A percentile compares a stretch with the other conserved stretches of the same genome.
phyloP scores from a whole-genome alignment of 1,139 yeast genomes.

The Debaryomycetaceae sp. region DNA sequence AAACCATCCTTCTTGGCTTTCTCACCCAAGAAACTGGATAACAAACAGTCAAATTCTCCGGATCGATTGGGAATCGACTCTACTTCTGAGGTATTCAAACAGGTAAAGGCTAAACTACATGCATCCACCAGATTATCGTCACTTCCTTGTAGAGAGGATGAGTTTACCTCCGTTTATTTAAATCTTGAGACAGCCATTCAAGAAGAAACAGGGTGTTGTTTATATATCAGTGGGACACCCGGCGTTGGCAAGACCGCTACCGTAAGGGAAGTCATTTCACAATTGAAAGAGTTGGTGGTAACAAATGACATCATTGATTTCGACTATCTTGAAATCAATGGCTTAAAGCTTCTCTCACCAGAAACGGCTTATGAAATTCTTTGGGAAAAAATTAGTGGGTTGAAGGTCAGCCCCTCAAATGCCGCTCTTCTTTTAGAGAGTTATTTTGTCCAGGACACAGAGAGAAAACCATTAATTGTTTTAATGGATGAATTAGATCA shows the following conservation, averaged over 20 bases:
- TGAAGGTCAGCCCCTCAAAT: slow-evolving; percentile 57
- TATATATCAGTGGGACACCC: slow-evolving; percentile 94
- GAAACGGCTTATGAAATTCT: slow-evolving; percentile 78
- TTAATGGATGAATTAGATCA: slow-evolving; percentile 92
- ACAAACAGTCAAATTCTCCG: slow-evolving; percentile 1
- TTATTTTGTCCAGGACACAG: slow-evolving; percentile 27
- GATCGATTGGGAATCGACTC: slow-evolving; percentile 17
- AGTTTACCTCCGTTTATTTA: slow-evolving; percentile 69
- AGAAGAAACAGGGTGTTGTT: slow-evolving; percentile 73
- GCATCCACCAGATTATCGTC: slow-evolving; percentile 60
- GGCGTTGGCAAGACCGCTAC: slow-evolving; percentile 98
- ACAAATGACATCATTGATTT: slow-evolving; percentile 55
- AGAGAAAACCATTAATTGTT: slow-evolving; percentile 61
- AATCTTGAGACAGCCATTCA: slow-evolving; percentile 74
- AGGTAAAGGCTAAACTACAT: slow-evolving; percentile 58
- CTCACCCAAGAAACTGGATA: slow-evolving; percentile 18
- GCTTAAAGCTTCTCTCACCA: slow-evolving; percentile 81
- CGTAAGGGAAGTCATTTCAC: slow-evolving; percentile 76
- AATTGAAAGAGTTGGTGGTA: slow-evolving; percentile 46
- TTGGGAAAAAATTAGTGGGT: slow-evolving; percentile 73
- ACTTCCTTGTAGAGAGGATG: slow-evolving; percentile 86
- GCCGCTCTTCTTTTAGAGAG: slow-evolving; percentile 48
- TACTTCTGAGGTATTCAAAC: slow-evolving; percentile 43
- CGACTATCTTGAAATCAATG: slow-evolving; percentile 83
- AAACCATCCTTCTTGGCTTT: slow-evolving; percentile 23